Conservation (phyloP, 1,284 basidiomycete species). For the Pascua guehoae region DNA sequence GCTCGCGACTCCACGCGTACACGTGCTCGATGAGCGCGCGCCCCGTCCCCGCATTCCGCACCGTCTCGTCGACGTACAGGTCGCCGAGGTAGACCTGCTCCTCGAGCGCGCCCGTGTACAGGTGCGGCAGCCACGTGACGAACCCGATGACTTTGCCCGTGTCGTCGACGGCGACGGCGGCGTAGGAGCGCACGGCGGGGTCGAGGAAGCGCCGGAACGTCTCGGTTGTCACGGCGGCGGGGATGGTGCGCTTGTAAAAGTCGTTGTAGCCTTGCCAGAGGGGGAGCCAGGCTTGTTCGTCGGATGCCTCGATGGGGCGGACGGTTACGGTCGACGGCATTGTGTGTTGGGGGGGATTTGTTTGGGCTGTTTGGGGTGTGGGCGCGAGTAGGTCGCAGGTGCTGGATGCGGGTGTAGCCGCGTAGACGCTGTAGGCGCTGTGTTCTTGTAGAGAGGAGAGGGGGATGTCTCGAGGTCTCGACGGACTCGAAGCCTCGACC, state of each 20-base stretch:
- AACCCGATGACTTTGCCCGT: constrained; percentile 12
- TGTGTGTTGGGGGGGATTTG: too few relatives aligned
- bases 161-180: constrained; percentile 15
- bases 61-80: constrained; percentile 15
- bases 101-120: constrained; percentile 9
- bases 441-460: too few relatives aligned
- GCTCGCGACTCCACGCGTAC: constrained; percentile 7
- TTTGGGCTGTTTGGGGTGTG: too few relatives aligned
- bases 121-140: constrained; percentile 19
- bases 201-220: constrained; percentile 16
- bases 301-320: constrained; percentile 10
- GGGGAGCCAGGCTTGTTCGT: constrained; percentile 10
- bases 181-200: constrained; percentile 12
- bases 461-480: too few relatives aligned
- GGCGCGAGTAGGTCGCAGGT: too few relatives aligned
- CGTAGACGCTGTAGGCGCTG: too few relatives aligned
- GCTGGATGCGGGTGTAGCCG: too few relatives aligned
- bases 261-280: constrained; percentile 20
- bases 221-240: constrained; percentile 8
- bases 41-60: constrained; percentile 14
- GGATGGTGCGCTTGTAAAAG: constrained; percentile 20
- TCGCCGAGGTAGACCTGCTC: constrained; percentile 20
- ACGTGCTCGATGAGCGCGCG: constrained; percentile 15
- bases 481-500: too few relatives aligned
- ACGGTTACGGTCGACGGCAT: constrained; percentile 6